These are phyloP conservation scores for Aphanocladium album DNA, from an alignment of 2,329 filamentous ascomycete genomes.

Conservation along the genomic window DNA sequence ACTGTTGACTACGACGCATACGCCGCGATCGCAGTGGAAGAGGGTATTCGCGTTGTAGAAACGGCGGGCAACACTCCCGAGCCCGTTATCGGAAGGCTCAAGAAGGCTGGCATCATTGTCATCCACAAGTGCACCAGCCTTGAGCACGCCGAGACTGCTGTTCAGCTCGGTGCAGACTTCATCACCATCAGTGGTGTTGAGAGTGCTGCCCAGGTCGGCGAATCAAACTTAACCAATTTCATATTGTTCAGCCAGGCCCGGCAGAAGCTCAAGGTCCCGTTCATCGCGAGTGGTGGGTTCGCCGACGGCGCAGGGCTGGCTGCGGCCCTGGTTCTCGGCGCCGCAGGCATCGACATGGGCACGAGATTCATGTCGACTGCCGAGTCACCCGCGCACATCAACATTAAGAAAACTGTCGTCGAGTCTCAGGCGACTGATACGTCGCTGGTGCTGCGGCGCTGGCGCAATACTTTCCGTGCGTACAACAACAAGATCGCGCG, in stretches of 20 bases:
- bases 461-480: constrained; percentile 86
- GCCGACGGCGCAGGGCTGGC: constrained; percentile 91
- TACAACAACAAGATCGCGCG: constrained; percentile 85
- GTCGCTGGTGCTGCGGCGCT: constrained; percentile 76
- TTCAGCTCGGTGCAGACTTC: constrained; percentile 95
- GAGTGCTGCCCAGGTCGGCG: constrained; percentile 84
- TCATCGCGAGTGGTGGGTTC: constrained; percentile 94
- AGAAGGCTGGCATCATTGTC: constrained; percentile 70
- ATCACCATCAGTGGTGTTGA: constrained; percentile 96
- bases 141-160: constrained; percentile 81
- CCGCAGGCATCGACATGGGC: constrained; percentile 96
- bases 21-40: constrained; percentile 86
- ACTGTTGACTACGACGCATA: constrained; percentile 90
- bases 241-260: constrained; percentile 80
- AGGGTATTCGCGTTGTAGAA: constrained; percentile 86
- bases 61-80: constrained; percentile 85
- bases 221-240: constrained; percentile 84
- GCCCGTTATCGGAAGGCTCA: constrained; percentile 82
- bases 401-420: constrained; percentile 92
- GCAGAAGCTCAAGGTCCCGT: constrained; percentile 78
- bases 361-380: constrained; percentile 95
- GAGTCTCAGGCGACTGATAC: constrained; percentile 86
- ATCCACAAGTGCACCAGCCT: constrained; percentile 98
- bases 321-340: constrained; percentile 82
- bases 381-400: constrained; percentile 87